phyloP scores from a whole-genome alignment of 1,139 yeast genomes.

The Geotrichum citri-aurantii region DNA sequence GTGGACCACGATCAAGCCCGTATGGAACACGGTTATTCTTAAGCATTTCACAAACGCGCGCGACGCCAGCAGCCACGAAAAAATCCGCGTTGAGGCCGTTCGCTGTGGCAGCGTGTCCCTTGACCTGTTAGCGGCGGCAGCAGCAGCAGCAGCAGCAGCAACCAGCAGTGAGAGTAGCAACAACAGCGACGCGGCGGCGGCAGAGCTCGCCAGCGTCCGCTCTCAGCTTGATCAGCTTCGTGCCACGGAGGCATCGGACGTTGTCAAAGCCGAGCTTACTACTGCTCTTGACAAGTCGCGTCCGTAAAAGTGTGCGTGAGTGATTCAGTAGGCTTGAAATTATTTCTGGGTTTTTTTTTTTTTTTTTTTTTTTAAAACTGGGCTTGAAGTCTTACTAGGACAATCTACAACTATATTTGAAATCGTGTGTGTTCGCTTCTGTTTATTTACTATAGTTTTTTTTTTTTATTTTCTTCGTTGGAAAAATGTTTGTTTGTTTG shows the following conservation, averaged over 20 bases:
- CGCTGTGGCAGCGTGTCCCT: slow-evolving; percentile 36
- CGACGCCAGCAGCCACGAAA: slow-evolving; percentile 50
- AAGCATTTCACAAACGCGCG: not conserved
- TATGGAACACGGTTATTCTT: slow-evolving; percentile 35
- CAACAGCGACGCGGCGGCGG: slow-evolving; percentile 20
- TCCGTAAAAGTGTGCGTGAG: not conserved
- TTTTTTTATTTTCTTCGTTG: too few relatives aligned
- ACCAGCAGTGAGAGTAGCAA: not conserved
- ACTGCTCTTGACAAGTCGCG: slow-evolving; percentile 1
- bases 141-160: too few relatives aligned
- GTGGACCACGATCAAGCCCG: slow-evolving; percentile 32
- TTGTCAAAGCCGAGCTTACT: slow-evolving; percentile 10
- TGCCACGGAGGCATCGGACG: slow-evolving; percentile 7
- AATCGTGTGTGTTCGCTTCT: too few relatives aligned
- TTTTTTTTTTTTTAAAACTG: too few relatives aligned
- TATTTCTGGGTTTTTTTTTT: too few relatives aligned
- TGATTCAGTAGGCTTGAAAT: too few relatives aligned
- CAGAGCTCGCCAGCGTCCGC: slow-evolving; percentile 9
- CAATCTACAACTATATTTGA: too few relatives aligned
- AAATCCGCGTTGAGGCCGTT: slow-evolving; percentile 51
- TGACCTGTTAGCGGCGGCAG: slow-evolving; percentile 19
- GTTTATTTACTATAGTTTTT: too few relatives aligned
- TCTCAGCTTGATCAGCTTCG: slow-evolving; percentile 9
- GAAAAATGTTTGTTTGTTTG: too few relatives aligned
- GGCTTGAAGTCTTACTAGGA: too few relatives aligned